Conservation (phyloP, 176 grass and related monocot species). For the Musa troglodytarum region DNA sequence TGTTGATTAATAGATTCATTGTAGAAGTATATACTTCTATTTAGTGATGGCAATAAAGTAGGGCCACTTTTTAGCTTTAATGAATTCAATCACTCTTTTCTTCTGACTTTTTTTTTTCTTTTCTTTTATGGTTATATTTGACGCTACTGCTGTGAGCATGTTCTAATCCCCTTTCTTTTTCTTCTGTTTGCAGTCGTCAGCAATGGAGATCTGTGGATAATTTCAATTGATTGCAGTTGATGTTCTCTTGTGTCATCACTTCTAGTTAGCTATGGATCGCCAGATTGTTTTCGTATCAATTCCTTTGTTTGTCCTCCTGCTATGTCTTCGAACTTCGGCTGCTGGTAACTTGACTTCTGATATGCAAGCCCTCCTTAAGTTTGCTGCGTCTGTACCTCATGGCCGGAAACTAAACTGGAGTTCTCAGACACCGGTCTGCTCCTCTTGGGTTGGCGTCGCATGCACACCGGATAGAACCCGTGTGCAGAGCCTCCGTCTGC, state of each 20-base stretch:
- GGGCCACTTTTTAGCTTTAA: background rate
- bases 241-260: conserved; percentile 18
- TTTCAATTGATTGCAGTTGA: conserved; percentile 5
- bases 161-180: conserved; percentile 4
- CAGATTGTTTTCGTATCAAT: conserved; percentile 21
- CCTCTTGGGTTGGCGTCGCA: conserved; percentile 80
- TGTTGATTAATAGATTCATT: background rate
- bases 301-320: conserved; percentile 31
- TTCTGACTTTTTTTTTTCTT: background rate
- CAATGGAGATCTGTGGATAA: background rate
- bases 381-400: conserved; percentile 74
- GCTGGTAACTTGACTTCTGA: conserved; percentile 71
- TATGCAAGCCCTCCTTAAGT: conserved; percentile 69
- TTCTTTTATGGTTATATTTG: background rate
- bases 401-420: conserved; percentile 94
- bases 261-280: conserved; percentile 28
- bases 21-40: background rate
- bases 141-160: conserved; percentile 3
- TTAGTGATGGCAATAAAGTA: background rate
- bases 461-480: conserved; percentile 57
- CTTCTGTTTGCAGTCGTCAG: conserved; percentile 16
- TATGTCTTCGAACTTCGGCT: conserved; percentile 33
- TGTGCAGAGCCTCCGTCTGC: conserved; percentile 62
- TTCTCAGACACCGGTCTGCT: conserved; percentile 46
- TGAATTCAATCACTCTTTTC: background rate